These are phyloP conservation scores for Moesziomyces globuligerus DNA, from an alignment of 1,284 basidiomycete genomes.

Conservation along the genomic window DNA sequence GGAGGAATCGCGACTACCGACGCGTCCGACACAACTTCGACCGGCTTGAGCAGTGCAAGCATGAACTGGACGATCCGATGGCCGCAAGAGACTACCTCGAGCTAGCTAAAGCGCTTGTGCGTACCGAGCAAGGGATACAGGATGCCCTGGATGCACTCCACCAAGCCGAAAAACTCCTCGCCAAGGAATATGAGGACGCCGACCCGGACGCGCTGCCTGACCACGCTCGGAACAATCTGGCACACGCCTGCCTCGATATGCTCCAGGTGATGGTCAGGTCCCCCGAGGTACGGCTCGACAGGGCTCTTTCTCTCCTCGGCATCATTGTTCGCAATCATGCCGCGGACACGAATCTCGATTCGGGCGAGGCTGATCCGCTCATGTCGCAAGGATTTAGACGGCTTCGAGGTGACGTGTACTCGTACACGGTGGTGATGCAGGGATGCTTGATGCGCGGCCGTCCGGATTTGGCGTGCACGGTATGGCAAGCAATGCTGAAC, in stretches of 20 bases:
- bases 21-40: slow-evolving; percentile 14
- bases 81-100: slow-evolving; percentile 19
- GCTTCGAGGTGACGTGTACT: slow-evolving; percentile 8
- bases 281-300: slow-evolving; percentile 6
- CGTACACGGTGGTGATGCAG: slow-evolving; percentile 35
- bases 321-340: background rate
- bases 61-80: background rate
- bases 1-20: slow-evolving; percentile 8
- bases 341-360: background rate
- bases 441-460: slow-evolving; percentile 12
- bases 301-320: slow-evolving; percentile 16
- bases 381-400: slow-evolving; percentile 7
- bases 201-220: background rate
- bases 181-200: background rate
- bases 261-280: slow-evolving; percentile 20
- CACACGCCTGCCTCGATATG: slow-evolving; percentile 7
- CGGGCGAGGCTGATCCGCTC: background rate
- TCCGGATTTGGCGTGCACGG: slow-evolving; percentile 8
- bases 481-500: slow-evolving; percentile 32
- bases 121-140: slow-evolving; percentile 14
- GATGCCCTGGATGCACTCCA: slow-evolving; percentile 14
- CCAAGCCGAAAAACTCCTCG: slow-evolving; percentile 17
- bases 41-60: slow-evolving; percentile 9
- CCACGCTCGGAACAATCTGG: background rate
- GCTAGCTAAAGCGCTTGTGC: slow-evolving; percentile 20